A percentile compares a stretch with the other conserved stretches of the same genome.
phyloP scores from a whole-genome alignment of 441 rosid species.

The Populus tomentosa region DNA sequence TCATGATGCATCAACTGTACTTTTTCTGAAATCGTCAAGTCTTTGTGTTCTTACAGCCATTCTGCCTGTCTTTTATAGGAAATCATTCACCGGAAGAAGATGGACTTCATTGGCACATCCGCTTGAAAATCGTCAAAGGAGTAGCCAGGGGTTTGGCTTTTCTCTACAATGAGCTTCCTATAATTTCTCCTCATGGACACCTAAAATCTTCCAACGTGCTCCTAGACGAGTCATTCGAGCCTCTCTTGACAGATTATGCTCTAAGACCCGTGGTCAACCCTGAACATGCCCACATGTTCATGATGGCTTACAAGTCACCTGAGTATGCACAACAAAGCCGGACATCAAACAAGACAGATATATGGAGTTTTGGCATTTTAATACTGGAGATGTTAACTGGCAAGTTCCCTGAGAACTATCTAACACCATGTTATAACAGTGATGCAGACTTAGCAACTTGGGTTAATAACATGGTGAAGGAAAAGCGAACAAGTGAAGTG shows the following conservation, averaged over 20 bases:
- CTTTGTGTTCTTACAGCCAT: background rate
- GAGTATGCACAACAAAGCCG: constrained; percentile 51
- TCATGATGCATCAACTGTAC: background rate
- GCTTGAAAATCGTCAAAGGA: constrained; percentile 73
- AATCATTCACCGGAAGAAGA: constrained; percentile 48
- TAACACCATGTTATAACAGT: constrained; percentile 42
- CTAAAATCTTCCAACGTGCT: constrained; percentile 93
- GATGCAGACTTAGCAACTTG: constrained; percentile 53
- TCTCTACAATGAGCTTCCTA: constrained; percentile 65
- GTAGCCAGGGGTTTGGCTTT: constrained; percentile 68
- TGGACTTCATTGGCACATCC: constrained; percentile 64
- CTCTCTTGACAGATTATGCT: constrained; percentile 71
- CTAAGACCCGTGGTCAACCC: constrained; percentile 68
- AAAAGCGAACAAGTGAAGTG: constrained; percentile 49
- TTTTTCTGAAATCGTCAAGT: background rate
- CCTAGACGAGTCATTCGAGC: constrained; percentile 49
- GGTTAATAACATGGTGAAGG: constrained; percentile 64
- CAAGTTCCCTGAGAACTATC: constrained; percentile 66
- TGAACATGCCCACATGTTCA: constrained; percentile 53
- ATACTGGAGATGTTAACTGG: constrained; percentile 78
- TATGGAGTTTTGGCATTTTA: constrained; percentile 82
- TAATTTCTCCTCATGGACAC: constrained; percentile 78
- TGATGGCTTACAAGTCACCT: constrained; percentile 82
- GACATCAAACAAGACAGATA: constrained; percentile 60
- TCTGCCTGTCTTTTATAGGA: constrained; percentile 33